Evolutionary conservation across 208 protist species (phyloP), one percentile per base, ranked within the genome.

Genomic region (Trypanosomatidae sp.): DNA sequence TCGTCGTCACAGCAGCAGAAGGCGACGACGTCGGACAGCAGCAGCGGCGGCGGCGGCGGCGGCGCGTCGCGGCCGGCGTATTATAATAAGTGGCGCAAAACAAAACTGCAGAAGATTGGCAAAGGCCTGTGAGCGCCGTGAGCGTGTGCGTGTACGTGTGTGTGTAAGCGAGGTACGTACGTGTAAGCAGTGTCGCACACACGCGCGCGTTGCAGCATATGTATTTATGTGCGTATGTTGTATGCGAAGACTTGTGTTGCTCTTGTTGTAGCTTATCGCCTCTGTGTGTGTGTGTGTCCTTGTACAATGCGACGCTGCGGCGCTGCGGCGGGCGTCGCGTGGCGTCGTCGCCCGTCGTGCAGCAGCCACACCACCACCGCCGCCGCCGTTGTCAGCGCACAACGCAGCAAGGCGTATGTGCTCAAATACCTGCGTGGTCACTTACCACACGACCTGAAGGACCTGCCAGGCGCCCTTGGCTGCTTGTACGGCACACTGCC

Each of bases 401-500:
- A 13, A 5, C 67, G 75, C 7, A 32, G 45, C 35, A 86, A 86
- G 40, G 70, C 72, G n/a, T 90, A 90, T 39, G 73, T 90, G 24
- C 51, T 87, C 4, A 90, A 90, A 61, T 81, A 69, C 45, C 49
- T 79, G 22, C 66, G 82, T 13, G 82, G 82, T 2, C 67, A 80
- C 40, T 51, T 92, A 18, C 82, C 77, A 23, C 48, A 65, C 20
- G 82, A 92, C 46, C 57, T 92, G 24, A 92, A 88, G 44, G 82
- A 92, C 44, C 58, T 84, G 33, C 56, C 73, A n/a, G 78, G 82
- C 15, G 77, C 75, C 2, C 66, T 88, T 21, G 82, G 82, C 3
- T 92, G 77, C 40, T 54, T 92, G 20, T 92, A 86, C 50, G 82
- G 82, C 18, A 71, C 48, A 22, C 62, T 92, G 22, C 82, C 82